Evolutionary conservation across 768 basidiomycete species (phyloP), one percentile per base, ranked within the genome.

Genomic region (Pulveroboletus frians): DNA sequence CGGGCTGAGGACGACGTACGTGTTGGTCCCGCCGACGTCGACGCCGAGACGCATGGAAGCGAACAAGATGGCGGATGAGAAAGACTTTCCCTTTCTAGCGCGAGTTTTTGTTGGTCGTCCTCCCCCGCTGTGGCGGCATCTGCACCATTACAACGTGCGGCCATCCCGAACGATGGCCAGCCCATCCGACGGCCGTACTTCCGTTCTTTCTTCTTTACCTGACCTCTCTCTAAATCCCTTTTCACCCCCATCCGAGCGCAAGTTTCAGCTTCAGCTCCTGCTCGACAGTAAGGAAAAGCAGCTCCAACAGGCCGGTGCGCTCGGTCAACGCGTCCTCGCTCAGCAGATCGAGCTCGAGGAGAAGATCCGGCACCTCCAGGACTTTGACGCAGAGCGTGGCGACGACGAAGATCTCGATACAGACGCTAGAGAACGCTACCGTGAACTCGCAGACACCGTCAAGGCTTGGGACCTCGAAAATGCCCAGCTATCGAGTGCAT

Each of bases 311-410:
- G 91, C 92, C 5, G 93, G 90, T 32, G 86, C 84, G 47, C 83
- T 98, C 64, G 94, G 95, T 44, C 92, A 96, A 71, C 87, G 90
- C 67, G 83, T 98, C 60, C 83, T 97, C 53, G 80, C 83, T 17
- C 95, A 98, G 73, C 92, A 92, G 70, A 85, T 90, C 71, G 90
- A 95, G 64, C 80, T 97, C 53, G 91, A 96, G 69, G 84, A 86
- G 63, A 80, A 90, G 44, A 90, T 97, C 51, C 76, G 80, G 38
- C 85, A 87, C 62, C 75, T 95, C 45, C 85, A 91, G 58, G 85
- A 86, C 31, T 64, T 80, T 14, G 84, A 84, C 46, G 76, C 71
- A 17, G 84, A 83, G 51, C 83, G 79, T 55, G 73, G 70, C 3
- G 84, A 81, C 52, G 81, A 81, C 51, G 79, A 81, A 34, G 79